These are phyloP conservation scores for Boletus rex-veris DNA, from an alignment of 768 basidiomycete species.

Conservation along the genomic window DNA sequence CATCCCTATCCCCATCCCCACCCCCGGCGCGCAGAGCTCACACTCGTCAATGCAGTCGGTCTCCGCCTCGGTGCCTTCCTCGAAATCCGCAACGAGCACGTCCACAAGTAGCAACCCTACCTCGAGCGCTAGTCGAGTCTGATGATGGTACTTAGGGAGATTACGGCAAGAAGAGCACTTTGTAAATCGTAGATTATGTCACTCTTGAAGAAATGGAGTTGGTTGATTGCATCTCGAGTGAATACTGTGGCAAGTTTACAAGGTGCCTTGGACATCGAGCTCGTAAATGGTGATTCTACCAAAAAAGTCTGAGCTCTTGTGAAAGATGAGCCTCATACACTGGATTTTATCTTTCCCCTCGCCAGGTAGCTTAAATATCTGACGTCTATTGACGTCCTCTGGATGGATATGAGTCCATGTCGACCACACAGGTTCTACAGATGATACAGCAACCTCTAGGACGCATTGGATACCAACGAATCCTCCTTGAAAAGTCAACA, in stretches of 20 bases:
- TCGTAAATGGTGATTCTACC: slow-evolving; percentile 77
- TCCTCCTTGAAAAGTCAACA: slow-evolving; percentile 80
- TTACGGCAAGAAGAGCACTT: not conserved
- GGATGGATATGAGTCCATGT: slow-evolving; percentile 60
- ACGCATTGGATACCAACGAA: slow-evolving; percentile 72
- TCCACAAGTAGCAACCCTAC: not conserved
- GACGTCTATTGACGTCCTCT: slow-evolving; percentile 74
- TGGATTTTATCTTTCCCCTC: slow-evolving; percentile 28
- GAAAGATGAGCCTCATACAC: slow-evolving; percentile 65
- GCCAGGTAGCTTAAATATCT: slow-evolving; percentile 54
- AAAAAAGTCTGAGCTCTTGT: slow-evolving; percentile 82
- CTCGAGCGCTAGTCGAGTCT: not conserved
- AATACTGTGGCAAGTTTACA: not conserved
- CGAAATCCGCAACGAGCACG: not conserved
- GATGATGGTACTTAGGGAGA: slow-evolving; percentile 1
- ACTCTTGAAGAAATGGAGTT: slow-evolving; percentile 19
- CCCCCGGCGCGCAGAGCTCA: not conserved
- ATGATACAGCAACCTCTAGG: slow-evolving; percentile 39
- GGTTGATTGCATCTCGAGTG: slow-evolving; percentile 26
- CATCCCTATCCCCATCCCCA: too few relatives aligned
- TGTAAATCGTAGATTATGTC: slow-evolving; percentile 16
- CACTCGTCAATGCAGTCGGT: not conserved
- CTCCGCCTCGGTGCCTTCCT: not conserved
- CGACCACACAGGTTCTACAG: slow-evolving; percentile 44
- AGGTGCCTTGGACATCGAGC: slow-evolving; percentile 36